Base-by-base conservation (phyloP, 1,139 yeast species). In the Yamadazyma atlantica region DNA sequence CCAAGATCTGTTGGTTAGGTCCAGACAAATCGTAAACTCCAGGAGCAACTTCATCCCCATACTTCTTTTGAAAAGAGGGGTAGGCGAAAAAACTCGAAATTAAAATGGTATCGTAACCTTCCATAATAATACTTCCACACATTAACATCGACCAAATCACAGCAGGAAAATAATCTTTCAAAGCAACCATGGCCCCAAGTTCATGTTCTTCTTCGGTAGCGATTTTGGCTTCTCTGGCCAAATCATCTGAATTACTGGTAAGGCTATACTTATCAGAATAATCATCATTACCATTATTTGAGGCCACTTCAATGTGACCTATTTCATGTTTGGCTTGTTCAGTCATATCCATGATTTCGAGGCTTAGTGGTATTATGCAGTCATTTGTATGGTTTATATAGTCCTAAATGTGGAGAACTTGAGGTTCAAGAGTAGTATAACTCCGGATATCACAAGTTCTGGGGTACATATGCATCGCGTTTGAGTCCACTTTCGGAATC, bases 81-180 rank as follows among this genome's bases (percentile, higher is more conserved):
- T 66, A 58, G 2, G 73, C 73, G 48, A 60, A 73, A 50, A 74
- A 64, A 3, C 66, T 57, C 22, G 55, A 46, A 41, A 72, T 53
- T 40, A 73, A 55, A 35, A 54, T 57, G 25, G 61, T 56, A 47
- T 74, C 79, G 48, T 69, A 74, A 23, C 79, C 80, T 41, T 66
- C 74, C 78, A 72, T 72, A 39, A 73, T 51, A 35, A 73, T 58
- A 19, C 69, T 65, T 11, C 64, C 49, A 2, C 73, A 61, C 44
- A 73, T 57, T 33, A 72, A 50, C 34, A 69, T 42, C 4, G 75
- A 66, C 78, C 78, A 74, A 43, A 66, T 43, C 29, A 64, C 64
- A n/a, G 78, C 73, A 38, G 56, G 60, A 10, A 61, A 66, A 14
- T 40, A 37, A 15, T 41, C 42, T 23, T 25, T 39, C 10, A 53